phyloP scores from a whole-genome alignment of 2,329 filamentous ascomycete genomes.

The Ophiosphaerella korrae region DNA sequence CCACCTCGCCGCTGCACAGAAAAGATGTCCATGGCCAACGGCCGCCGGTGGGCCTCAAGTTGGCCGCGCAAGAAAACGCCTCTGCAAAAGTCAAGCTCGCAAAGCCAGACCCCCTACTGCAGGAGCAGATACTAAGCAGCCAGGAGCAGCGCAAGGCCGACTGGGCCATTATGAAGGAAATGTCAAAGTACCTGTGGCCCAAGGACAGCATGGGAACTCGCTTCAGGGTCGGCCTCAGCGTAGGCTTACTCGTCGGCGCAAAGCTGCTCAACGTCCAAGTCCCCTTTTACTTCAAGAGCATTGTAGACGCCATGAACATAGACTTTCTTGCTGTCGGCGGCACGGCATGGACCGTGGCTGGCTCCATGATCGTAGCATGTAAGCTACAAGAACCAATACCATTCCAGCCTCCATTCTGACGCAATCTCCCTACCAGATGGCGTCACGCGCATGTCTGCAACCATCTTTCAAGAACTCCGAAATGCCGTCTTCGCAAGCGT shows the following conservation, averaged over 20 bases:
- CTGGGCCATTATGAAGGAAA: slow-evolving; percentile 98
- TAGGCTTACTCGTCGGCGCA: slow-evolving; percentile 81
- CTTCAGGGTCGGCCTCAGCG: slow-evolving; percentile 81
- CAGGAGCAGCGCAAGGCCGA: slow-evolving; percentile 95
- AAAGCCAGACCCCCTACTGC: slow-evolving; percentile 56
- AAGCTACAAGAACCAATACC: slow-evolving; percentile 41
- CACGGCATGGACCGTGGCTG: slow-evolving; percentile 85
- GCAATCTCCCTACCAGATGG: slow-evolving; percentile 62
- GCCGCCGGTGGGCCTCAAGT: slow-evolving; percentile 32
- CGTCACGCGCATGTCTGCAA: slow-evolving; percentile 83
- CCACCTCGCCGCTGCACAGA: slow-evolving; percentile 50
- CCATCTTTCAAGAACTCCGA: slow-evolving; percentile 87
- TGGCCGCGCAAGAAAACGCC: slow-evolving; percentile 17
- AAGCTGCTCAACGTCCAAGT: slow-evolving; percentile 97
- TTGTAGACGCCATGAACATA: slow-evolving; percentile 97
- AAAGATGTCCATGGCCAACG: slow-evolving; percentile 49
- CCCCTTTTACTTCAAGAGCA: slow-evolving; percentile 98
- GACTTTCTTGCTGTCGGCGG: slow-evolving; percentile 87
- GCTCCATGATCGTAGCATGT: slow-evolving; percentile 90
- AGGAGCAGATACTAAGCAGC: slow-evolving; percentile 68
- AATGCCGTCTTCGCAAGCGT: slow-evolving; percentile 98
- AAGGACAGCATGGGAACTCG: slow-evolving; percentile 85
- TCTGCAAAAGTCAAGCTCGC: slow-evolving; percentile 26
- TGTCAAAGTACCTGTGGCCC: slow-evolving; percentile 95
- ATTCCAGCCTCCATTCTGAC: slow-evolving; percentile 16